Base-by-base conservation (phyloP, 108 stramenopile genomes). In the Mediolabrus comicus region DNA sequence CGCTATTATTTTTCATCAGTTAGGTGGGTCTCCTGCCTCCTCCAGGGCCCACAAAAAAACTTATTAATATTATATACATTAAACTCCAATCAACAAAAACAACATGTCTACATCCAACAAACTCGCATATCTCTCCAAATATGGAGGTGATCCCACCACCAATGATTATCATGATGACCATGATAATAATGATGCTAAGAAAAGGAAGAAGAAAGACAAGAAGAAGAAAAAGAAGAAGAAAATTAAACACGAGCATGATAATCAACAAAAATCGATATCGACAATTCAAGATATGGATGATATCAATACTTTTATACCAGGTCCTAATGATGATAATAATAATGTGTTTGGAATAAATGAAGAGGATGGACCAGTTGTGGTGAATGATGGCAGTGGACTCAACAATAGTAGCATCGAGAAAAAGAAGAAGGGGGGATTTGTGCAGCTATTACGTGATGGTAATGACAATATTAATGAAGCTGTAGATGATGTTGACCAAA, bases 51-150 rank as follows among this genome's bases (percentile, higher is more conserved):
- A n/a, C n/a, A n/a, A n/a, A n/a, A n/a, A n/a, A n/a, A n/a, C n/a
- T n/a, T n/a, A n/a, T n/a, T n/a, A n/a, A n/a, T n/a, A n/a, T n/a
- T 7, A 33, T 33, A 33, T 33, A 33, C 7, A 33, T 33, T 33
- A 33, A 7, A 33, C 3, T 33, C 3, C 3, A 14, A 41, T 3
- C 10, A 38, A 10, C 36, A 38, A 41, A 0, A n/a, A 41, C 14
- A 41, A 41, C 14, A 1, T 14, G 43, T 29, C 59, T n/a, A 64
- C 29, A 19, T 75, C 74, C 12, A 57, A 51, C 39, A 84, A 84
- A 65, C 65, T 84, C 1, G 83, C 51, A 26, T 84, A 84, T 28
- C 64, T 84, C 13, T 84, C 83, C 62, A 84, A 84, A 57, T 84
- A 84, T 43, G 62, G 64, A 6, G 62, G 33, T 16, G 71, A 16